Conservation (phyloP, 129 eudicot species). For the Helianthus tuberosus region DNA sequence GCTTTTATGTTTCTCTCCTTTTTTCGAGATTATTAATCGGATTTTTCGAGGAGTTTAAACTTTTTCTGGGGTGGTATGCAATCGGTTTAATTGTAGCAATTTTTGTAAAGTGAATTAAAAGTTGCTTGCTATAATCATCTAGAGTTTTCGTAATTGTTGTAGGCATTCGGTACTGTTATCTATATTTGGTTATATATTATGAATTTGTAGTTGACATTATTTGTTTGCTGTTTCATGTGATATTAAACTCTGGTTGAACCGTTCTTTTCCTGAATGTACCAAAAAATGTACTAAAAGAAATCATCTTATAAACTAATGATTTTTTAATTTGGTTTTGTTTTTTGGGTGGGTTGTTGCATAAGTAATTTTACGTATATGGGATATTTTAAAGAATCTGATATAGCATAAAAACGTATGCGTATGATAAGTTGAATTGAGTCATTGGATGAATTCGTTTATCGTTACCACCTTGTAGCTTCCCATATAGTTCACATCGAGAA, state of each 20-base stretch:
- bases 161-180: not conserved
- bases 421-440: not conserved
- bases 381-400: not conserved
- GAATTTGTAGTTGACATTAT: not conserved
- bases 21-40: not conserved
- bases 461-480: slow-evolving; percentile 1
- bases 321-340: not conserved
- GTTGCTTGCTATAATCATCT: slow-evolving; percentile 16
- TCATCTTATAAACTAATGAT: not conserved
- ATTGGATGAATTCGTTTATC: not conserved
- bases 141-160: not conserved
- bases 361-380: not conserved
- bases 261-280: not conserved
- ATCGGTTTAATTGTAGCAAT: not conserved
- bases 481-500: not conserved
- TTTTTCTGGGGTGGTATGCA: slow-evolving; percentile 1
- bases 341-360: not conserved
- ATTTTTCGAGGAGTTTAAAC: not conserved
- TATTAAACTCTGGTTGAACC: not conserved
- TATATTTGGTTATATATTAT: not conserved
- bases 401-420: slow-evolving; percentile 3
- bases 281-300: not conserved
- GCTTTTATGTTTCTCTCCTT: not conserved
- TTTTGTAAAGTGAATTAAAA: not conserved
- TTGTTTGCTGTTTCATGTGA: slow-evolving; percentile 2